These are phyloP conservation scores for Phalaenopsis equestris DNA, from an alignment of 106 monocot species.

Conservation along the genomic window DNA sequence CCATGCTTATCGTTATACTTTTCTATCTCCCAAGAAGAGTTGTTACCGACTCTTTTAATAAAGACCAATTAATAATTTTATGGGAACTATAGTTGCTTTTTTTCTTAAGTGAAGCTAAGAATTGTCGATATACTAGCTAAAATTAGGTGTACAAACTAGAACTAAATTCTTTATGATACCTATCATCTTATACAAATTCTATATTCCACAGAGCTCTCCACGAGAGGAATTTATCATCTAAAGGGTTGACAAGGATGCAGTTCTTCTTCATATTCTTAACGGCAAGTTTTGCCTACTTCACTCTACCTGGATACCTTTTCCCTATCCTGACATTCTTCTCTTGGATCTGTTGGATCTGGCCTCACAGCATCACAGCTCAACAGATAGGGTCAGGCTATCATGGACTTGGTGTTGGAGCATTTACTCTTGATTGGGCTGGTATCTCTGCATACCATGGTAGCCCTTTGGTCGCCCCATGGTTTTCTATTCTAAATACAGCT, in stretches of 20 bases:
- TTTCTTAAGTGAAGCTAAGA: no score
- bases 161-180: neutral
- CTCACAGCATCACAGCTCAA: conserved; percentile 75
- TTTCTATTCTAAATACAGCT: conserved; percentile 63
- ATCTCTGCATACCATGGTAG: conserved; percentile 91
- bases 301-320: conserved; percentile 75
- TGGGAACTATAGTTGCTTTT: no score
- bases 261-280: conserved; percentile 67
- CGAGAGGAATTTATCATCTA: conserved; percentile 43
- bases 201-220: conserved; percentile 56
- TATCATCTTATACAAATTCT: neutral
- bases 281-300: conserved; percentile 75
- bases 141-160: neutral
- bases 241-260: conserved; percentile 66
- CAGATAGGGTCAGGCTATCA: conserved; percentile 83
- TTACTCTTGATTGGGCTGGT: conserved; percentile 87
- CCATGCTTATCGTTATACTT: neutral
- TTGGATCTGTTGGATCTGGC: conserved; percentile 87
- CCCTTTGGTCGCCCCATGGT: conserved; percentile 77
- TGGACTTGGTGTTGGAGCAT: conserved; percentile 80
- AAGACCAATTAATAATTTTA: no score
- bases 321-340: conserved; percentile 90
- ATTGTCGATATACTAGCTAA: no score
- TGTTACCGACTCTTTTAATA: neutral
- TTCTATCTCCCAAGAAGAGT: neutral